Conservation (phyloP, 208 protist species). For the Crithidia fasciculata region DNA sequence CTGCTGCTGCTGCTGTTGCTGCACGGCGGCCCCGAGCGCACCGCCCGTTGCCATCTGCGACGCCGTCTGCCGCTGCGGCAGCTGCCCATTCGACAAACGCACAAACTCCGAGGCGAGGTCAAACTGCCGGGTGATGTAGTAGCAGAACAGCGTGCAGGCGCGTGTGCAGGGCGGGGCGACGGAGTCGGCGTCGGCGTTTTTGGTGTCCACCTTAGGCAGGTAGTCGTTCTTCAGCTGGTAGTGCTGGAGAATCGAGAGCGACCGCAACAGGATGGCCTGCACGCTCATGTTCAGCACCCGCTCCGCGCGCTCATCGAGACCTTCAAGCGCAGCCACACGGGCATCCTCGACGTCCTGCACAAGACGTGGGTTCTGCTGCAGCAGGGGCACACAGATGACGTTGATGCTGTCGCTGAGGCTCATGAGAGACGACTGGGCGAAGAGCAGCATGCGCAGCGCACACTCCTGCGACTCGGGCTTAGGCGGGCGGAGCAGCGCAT, state of each 20-base stretch:
- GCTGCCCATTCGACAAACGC: slow-evolving; percentile 73
- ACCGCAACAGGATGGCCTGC: slow-evolving; percentile 76
- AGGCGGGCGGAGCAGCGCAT: slow-evolving; percentile 62
- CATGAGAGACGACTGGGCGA: slow-evolving; percentile 83
- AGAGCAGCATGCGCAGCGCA: slow-evolving; percentile 85
- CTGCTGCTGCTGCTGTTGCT: slow-evolving; percentile 29
- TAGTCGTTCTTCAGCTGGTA: slow-evolving; percentile 84
- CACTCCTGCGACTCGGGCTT: slow-evolving; percentile 84
- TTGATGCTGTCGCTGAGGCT: slow-evolving; percentile 59
- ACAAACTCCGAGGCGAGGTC: slow-evolving; percentile 86
- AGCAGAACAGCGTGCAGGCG: slow-evolving; percentile 88
- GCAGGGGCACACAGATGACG: slow-evolving; percentile 53
- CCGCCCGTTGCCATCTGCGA: slow-evolving; percentile 12
- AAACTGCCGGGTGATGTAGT: slow-evolving; percentile 86
- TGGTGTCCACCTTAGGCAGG: slow-evolving; percentile 51
- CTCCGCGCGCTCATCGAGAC: slow-evolving; percentile 74
- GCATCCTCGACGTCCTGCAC: slow-evolving; percentile 65
- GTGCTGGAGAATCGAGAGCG: slow-evolving; percentile 79
- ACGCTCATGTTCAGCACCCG: slow-evolving; percentile 76
- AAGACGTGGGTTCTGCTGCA: slow-evolving; percentile 60
- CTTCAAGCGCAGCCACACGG: slow-evolving; percentile 45
- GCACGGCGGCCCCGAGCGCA: slow-evolving; percentile 14
- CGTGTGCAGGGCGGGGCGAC: slow-evolving; percentile 83
- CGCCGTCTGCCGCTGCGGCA: slow-evolving; percentile 38
- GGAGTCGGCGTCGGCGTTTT: slow-evolving; percentile 44